These are phyloP conservation scores for Calonectria hongkongensis DNA, from an alignment of 2,329 filamentous ascomycete genomes.

Conservation along the genomic window DNA sequence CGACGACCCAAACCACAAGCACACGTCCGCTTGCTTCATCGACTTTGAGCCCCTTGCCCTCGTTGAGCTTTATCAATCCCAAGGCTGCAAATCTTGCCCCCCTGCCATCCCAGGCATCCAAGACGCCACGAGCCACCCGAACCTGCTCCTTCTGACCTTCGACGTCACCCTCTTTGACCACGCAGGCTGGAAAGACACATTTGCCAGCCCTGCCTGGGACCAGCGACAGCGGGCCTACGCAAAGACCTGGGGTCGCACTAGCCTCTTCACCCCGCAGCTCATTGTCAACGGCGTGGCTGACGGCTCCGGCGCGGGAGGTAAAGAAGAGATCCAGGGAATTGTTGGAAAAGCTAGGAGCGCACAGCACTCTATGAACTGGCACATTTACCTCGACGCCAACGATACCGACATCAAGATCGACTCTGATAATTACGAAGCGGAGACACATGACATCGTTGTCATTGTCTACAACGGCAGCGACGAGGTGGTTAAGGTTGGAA, in stretches of 20 bases:
- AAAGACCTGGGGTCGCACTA: conserved; percentile 55
- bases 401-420: conserved; percentile 50
- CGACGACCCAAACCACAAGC: conserved; percentile 56
- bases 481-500: conserved; percentile 56
- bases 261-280: conserved; percentile 58
- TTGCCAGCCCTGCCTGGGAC: conserved; percentile 55
- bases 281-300: conserved; percentile 57
- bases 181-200: conserved; percentile 59
- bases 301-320: conserved; percentile 49
- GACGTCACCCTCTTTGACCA: conserved; percentile 61
- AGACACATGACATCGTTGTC: conserved; percentile 45
- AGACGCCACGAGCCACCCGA: conserved; percentile 53
- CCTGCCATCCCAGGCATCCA: conserved; percentile 58
- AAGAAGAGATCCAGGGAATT: conserved; percentile 48
- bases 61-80: conserved; percentile 60
- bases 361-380: conserved; percentile 39
- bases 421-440: conserved; percentile 46
- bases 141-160: conserved; percentile 59
- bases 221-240: conserved; percentile 59
- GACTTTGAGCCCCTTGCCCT: conserved; percentile 58
- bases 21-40: conserved; percentile 59
- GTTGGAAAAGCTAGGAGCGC: conserved; percentile 42
- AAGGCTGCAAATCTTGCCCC: conserved; percentile 59
- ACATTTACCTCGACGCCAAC: conserved; percentile 52
- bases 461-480: conserved; percentile 54